Base-by-base conservation (phyloP, 352 stramenopile genomes). In the Globisporangium barbulae region DNA sequence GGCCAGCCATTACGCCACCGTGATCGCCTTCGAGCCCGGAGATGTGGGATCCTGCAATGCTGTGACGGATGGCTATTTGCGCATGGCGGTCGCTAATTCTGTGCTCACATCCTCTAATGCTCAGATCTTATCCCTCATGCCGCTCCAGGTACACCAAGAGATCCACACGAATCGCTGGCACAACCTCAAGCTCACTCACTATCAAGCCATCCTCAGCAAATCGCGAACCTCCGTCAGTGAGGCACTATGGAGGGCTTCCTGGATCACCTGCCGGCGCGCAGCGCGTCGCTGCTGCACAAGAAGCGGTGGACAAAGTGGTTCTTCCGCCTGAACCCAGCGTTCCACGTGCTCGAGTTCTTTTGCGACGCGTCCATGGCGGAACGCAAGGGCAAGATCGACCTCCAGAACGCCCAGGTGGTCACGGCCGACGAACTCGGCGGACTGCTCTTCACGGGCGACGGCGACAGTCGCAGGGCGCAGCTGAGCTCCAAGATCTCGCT, bases 301-400 rank as follows among this genome's bases (percentile, higher is more conserved):
- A 78, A 79, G 59, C 33, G 58, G 17, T 91, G 83, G 83, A 75
- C 61, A 41, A 69, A 63, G 7, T 74, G 77, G 31, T 90, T 85
- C 64, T 75, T 78, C 37, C 68, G 67, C 30, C 60, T 92, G 22
- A 77, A 88, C 53, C 13, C 55, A 8, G 62, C 72, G 15, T 83
- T 87, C 58, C 75, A 80, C 21, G 61, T 73, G 39, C 79, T 92
- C 59, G 83, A 92, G 57, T 68, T 85, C 53, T 92, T 92, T 67
- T 57, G 33, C 6, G 74, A 92, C 45, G 71, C 65, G 31, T 64
- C 71, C 2, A 72, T 85, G 61, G 53, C 66, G 41, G 53, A 74
- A 2, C 79, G 83, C 57, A 77, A 75, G 52, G 60, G 65, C 2
- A 76, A 78, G 25, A 58, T 90, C 50, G 63, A 82, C n/a, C 65